phyloP scores from a whole-genome alignment of 768 basidiomycete genomes.

The Boletus pseudopeckii region DNA sequence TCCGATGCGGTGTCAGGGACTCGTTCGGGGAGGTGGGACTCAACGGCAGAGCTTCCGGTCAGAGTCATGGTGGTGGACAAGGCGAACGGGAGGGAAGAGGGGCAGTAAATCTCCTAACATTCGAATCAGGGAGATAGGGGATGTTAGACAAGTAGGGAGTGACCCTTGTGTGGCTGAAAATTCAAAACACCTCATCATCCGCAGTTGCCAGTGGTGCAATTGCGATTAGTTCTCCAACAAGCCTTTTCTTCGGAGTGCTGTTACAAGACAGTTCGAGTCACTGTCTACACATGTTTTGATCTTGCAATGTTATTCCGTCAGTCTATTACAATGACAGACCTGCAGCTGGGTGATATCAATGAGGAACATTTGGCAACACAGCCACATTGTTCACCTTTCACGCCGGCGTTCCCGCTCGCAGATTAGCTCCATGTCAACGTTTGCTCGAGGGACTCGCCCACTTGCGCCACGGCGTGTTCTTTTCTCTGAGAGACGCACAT shows the following conservation, averaged over 20 bases:
- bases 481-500: slow-evolving; percentile 8
- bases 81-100: neutral
- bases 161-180: neutral
- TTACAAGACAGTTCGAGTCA: too few relatives aligned
- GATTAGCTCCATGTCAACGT: slow-evolving; percentile 13
- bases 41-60: slow-evolving; percentile 10
- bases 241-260: too few relatives aligned
- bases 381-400: slow-evolving; percentile 1
- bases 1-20: slow-evolving; percentile 35
- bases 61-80: slow-evolving; percentile 5
- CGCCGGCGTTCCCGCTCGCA: neutral
- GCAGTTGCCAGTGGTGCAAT: too few relatives aligned
- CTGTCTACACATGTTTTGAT: neutral
- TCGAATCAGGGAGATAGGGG: neutral
- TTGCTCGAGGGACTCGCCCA: slow-evolving; percentile 12
- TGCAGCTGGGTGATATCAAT: too few relatives aligned
- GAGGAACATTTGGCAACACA: slow-evolving; percentile 1
- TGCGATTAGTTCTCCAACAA: too few relatives aligned
- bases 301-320: too few relatives aligned
- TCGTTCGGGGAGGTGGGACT: slow-evolving; percentile 6
- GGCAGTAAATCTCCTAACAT: neutral
- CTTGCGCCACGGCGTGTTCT: slow-evolving; percentile 7
- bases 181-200: too few relatives aligned
- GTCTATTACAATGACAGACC: too few relatives aligned
- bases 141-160: neutral